Evolutionary conservation across 495 filamentous ascomycete genomes (phyloP).

Genomic region (Talaromyces trachyspermus): DNA sequence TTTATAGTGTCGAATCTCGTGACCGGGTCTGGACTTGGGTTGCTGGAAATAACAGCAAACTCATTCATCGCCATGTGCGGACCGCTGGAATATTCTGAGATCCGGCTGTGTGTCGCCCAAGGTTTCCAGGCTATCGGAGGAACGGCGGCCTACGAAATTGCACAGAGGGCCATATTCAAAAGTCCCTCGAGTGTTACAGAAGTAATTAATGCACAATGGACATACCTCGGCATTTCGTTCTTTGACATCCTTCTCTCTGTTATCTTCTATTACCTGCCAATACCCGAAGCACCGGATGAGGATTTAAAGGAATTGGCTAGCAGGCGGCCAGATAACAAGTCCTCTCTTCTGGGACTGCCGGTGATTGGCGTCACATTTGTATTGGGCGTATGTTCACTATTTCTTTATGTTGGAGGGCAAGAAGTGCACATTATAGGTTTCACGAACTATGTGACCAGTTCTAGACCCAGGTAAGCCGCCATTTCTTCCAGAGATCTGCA

Average conservation of each 20-base stretch:
- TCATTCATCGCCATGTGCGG: conserved; percentile 63
- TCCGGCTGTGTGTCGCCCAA: conserved; percentile 58
- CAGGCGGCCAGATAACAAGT: conserved; percentile 40
- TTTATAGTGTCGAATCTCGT: conserved; percentile 62
- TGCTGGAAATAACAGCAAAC: conserved; percentile 58
- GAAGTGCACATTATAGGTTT: conserved; percentile 49
- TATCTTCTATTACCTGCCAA: conserved; percentile 54
- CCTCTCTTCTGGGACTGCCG: conserved; percentile 33
- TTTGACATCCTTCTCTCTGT: conserved; percentile 58
- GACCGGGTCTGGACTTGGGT: conserved; percentile 54
- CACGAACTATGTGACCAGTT: conserved; percentile 28
- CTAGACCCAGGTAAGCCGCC: conserved; percentile 16
- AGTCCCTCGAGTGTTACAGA: conserved; percentile 41
- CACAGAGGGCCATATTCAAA: conserved; percentile 53
- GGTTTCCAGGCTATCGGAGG: conserved; percentile 59
- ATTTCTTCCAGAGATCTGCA: neutral
- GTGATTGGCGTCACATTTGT: conserved; percentile 50
- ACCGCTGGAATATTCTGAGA: conserved; percentile 56
- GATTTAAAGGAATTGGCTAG: conserved; percentile 51
- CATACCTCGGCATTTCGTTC: conserved; percentile 59
- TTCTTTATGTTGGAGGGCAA: conserved; percentile 60
- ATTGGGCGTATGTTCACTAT: conserved; percentile 51
- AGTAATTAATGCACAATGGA: conserved; percentile 62
- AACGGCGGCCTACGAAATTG: conserved; percentile 51
- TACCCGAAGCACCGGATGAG: conserved; percentile 60